These are phyloP conservation scores for Schizophyllum commune DNA, from an alignment of 1,284 basidiomycete species.

Conservation along the genomic window DNA sequence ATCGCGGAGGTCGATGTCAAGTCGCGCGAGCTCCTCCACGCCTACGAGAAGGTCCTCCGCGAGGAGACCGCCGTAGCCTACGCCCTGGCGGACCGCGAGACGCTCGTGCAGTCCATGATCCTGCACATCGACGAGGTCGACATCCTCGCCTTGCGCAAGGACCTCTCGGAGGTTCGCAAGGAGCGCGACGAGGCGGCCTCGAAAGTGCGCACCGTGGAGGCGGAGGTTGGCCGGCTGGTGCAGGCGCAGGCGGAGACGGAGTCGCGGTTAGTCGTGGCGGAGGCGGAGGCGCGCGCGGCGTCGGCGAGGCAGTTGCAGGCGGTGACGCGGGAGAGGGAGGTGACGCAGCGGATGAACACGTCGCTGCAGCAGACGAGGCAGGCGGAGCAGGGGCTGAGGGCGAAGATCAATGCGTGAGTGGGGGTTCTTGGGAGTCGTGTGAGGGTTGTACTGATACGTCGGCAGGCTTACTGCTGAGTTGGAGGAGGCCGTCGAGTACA, in stretches of 20 bases:
- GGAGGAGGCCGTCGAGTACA: constrained; percentile 49
- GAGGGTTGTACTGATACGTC: background rate
- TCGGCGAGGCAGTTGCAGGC: constrained; percentile 23
- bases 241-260: background rate
- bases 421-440: background rate
- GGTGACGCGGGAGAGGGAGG: constrained; percentile 40
- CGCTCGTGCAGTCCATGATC: background rate
- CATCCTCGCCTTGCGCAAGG: background rate
- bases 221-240: background rate
- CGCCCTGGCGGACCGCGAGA: background rate
- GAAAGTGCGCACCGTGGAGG: background rate
- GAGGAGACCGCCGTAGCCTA: background rate
- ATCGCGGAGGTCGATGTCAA: constrained; percentile 9
- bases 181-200: background rate
- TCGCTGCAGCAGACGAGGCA: constrained; percentile 47
- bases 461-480: constrained; percentile 52
- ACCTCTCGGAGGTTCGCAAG: background rate
- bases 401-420: constrained; percentile 56
- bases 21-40: constrained; percentile 5
- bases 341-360: constrained; percentile 35
- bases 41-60: background rate
- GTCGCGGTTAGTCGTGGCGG: background rate
- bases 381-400: constrained; percentile 53
- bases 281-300: constrained; percentile 22
- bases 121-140: background rate